phyloP scores from a whole-genome alignment of 1,139 yeast genomes.

The Candida tropicalis region DNA sequence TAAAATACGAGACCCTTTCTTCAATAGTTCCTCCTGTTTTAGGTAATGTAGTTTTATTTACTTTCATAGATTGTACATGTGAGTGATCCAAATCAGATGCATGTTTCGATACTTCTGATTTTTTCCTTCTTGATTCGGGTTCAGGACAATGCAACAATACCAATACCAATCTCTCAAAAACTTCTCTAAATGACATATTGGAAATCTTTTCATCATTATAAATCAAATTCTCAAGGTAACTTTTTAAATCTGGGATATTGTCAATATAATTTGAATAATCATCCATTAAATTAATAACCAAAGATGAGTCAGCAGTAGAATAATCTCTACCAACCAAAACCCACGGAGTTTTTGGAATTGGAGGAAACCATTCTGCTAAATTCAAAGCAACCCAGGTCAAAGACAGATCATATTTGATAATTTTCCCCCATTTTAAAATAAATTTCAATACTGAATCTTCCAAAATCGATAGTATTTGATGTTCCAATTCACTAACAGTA shows the following conservation, averaged over 20 bases:
- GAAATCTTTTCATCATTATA: constrained; percentile 27
- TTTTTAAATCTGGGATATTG: constrained; percentile 31
- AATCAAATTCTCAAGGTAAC: constrained; percentile 28
- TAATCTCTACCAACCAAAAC: constrained; percentile 47
- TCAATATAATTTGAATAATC: constrained; percentile 53
- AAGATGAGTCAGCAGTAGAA: constrained; percentile 25
- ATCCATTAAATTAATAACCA: constrained; percentile 42
- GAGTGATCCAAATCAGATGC: not conserved
- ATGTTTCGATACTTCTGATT: constrained; percentile 10
- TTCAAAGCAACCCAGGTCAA: constrained; percentile 87
- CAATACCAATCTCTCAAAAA: constrained; percentile 74
- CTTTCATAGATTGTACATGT: constrained; percentile 16
- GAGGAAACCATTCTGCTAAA: constrained; percentile 89
- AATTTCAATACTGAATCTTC: constrained; percentile 67
- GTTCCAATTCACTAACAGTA: constrained; percentile 42
- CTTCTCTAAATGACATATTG: constrained; percentile 60
- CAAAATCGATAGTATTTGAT: constrained; percentile 55
- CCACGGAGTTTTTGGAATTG: constrained; percentile 48
- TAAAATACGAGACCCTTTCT: constrained; percentile 72
- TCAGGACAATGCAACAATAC: constrained; percentile 70
- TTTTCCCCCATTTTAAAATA: constrained; percentile 74
- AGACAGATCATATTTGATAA: constrained; percentile 78
- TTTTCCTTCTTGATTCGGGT: constrained; percentile 12
- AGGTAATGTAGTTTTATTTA: constrained; percentile 45
- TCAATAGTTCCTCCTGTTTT: constrained; percentile 68